A percentile compares a stretch with the other conserved stretches of the same genome.
Conservation (phyloP, 2,329 filamentous ascomycete species). For the Diaporthe caulivora region DNA sequence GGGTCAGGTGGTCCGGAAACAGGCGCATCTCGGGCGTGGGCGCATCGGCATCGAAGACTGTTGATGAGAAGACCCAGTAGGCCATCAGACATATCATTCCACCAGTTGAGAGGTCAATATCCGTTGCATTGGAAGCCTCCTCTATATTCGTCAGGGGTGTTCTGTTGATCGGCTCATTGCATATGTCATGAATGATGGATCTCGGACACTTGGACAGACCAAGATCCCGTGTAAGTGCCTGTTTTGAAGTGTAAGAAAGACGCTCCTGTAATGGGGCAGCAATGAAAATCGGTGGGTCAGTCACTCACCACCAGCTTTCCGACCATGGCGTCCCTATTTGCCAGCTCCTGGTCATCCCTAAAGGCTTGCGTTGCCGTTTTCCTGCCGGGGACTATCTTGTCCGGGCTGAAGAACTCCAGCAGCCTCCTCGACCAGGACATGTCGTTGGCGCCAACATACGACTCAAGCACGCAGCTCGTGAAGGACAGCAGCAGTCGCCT, state of each 20-base stretch:
- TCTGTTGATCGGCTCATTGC: constrained; percentile 54
- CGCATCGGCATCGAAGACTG: constrained; percentile 70
- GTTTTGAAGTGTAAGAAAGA: constrained; percentile 36
- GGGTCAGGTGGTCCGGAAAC: constrained; percentile 70
- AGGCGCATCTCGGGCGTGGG: constrained; percentile 66
- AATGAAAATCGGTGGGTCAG: too few relatives aligned
- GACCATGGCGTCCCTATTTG: constrained; percentile 74
- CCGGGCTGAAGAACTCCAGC: constrained; percentile 76
- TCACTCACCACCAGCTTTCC: constrained; percentile 76
- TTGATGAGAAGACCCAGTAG: constrained; percentile 73
- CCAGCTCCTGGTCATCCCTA: constrained; percentile 71
- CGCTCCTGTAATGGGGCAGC: constrained; percentile 1
- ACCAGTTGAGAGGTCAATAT: constrained; percentile 69
- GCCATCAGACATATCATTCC: constrained; percentile 71
- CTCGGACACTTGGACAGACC: constrained; percentile 63
- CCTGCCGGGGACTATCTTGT: constrained; percentile 71
- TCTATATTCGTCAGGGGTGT: constrained; percentile 57
- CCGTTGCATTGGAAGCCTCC: constrained; percentile 52
- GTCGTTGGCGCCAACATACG: constrained; percentile 74
- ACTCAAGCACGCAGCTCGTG: constrained; percentile 81
- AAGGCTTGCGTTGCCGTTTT: constrained; percentile 74
- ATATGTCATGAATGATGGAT: constrained; percentile 59
- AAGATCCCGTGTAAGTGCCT: constrained; percentile 74
- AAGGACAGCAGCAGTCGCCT: constrained; percentile 79
- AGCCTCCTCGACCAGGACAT: constrained; percentile 74